phyloP scores from a whole-genome alignment of 2,329 filamentous ascomycete genomes.

The Didymella sp. region DNA sequence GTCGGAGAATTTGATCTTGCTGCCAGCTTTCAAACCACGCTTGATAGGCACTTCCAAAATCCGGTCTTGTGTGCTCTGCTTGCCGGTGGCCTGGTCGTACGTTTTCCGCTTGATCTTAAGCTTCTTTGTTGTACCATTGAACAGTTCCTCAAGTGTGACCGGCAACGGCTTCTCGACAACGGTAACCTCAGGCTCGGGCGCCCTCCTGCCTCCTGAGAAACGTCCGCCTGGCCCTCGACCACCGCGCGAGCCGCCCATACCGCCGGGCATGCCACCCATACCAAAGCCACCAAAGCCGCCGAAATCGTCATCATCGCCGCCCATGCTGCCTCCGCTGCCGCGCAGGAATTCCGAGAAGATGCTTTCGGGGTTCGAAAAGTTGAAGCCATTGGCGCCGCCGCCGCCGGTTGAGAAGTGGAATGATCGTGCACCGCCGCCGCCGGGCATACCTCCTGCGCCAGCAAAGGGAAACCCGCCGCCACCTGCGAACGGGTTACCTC shows the following conservation, averaged over 20 bases:
- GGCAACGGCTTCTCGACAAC: slow-evolving; percentile 86
- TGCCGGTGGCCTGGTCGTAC: slow-evolving; percentile 80
- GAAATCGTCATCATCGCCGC: slow-evolving; percentile 63
- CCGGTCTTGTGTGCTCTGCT: slow-evolving; percentile 85
- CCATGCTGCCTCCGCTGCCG: slow-evolving; percentile 59
- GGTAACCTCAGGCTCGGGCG: slow-evolving; percentile 80
- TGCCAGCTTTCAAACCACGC: slow-evolving; percentile 91
- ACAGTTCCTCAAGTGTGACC: slow-evolving; percentile 87
- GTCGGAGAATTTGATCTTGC: slow-evolving; percentile 97
- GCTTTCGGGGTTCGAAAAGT: slow-evolving; percentile 80
- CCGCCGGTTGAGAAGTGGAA: slow-evolving; percentile 70
- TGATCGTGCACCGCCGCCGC: slow-evolving; percentile 58
- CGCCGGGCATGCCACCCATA: slow-evolving; percentile 45
- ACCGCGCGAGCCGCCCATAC: slow-evolving; percentile 44
- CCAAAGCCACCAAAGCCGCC: slow-evolving; percentile 50
- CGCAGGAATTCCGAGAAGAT: slow-evolving; percentile 88
- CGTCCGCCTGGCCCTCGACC: slow-evolving; percentile 40
- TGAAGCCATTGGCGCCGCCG: slow-evolving; percentile 70
- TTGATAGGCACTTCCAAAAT: slow-evolving; percentile 96
- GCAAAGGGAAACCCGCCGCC: slow-evolving; percentile 61
- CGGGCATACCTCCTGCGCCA: slow-evolving; percentile 63
- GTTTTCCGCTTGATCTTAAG: slow-evolving; percentile 98
- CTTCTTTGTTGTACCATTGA: slow-evolving; percentile 87
- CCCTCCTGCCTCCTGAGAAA: slow-evolving; percentile 51
- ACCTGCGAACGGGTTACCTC: slow-evolving; percentile 55